Evolutionary conservation across 805 yeast genomes (phyloP), one percentile per base, ranked within the genome.

Genomic region (Blastobotrys americana): DNA sequence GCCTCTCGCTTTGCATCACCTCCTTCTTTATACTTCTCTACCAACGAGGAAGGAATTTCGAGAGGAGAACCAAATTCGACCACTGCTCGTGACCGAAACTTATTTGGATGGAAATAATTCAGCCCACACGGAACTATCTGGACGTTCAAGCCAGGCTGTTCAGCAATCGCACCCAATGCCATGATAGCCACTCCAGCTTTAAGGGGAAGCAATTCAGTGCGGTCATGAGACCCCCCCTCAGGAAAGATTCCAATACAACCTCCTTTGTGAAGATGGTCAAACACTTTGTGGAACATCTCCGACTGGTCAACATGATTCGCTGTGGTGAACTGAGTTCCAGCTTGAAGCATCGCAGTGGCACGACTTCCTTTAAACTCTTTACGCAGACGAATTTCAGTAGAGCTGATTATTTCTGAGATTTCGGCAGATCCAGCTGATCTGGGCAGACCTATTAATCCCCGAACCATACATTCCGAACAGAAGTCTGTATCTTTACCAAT

Each of bases 131-230:
- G 97, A 10, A 93, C 95, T 53, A 90, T 86, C 55, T 81, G 80
- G 3, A 90, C 90, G 45, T 81, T 80, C 48, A 84, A 78, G 37
- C 76, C 74, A 0, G 93, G 87, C 55, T 84, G 76, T 48, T 77
- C 72, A 19, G 80, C 84, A 78, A 89, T 77, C 6, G 97, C 93
- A 5, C 97, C 98, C 23, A 93, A 70, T 0, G 97, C 98, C 97
- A 90, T 93, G 45, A 90, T 84, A 2, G 96, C 96, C 5, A 93
- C 97, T 50, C 98, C 98, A 1, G 97, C 96, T 60, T 93, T 90
- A 54, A 90, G 69, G 0, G 98, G 98, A 41, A 90, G 71, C 54
- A 90, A 66, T 51, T 87, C 94, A 0, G 97, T 80, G 53, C 98
- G 73, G 63, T 90, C 98, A 58, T 90, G 98, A 9, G 96, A 87